Conservation (phyloP, 306 rosid species). For the Pyrus bretschneideri region DNA sequence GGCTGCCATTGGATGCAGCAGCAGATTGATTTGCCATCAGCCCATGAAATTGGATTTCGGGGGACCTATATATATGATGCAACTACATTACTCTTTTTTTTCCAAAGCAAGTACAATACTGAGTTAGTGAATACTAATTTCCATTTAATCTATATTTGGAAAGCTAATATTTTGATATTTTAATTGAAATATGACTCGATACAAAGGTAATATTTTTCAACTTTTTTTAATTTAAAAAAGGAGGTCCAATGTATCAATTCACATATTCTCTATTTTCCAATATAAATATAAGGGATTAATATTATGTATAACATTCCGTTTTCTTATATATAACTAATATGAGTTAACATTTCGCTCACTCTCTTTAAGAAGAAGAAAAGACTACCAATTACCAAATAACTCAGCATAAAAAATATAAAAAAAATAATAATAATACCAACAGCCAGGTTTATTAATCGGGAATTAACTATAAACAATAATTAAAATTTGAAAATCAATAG, state of each 20-base stretch:
- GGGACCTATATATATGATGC: not conserved
- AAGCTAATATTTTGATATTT: not conserved
- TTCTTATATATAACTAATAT: too few relatives aligned
- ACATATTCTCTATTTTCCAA: not conserved
- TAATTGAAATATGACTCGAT: not conserved
- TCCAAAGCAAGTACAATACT: not conserved
- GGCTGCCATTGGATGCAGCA: too few relatives aligned
- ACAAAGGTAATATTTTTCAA: not conserved
- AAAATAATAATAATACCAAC: too few relatives aligned
- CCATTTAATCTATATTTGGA: not conserved
- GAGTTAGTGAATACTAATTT: not conserved
- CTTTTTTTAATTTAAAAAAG: not conserved
- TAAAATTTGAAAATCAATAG: too few relatives aligned
- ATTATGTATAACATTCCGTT: not conserved
- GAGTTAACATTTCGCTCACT: too few relatives aligned
- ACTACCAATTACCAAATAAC: not conserved
- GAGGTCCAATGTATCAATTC: not conserved
- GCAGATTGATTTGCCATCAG: too few relatives aligned
- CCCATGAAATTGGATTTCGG: not conserved
- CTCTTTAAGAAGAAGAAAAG: too few relatives aligned
- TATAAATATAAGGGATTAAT: not conserved
- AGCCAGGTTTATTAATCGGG: too few relatives aligned
- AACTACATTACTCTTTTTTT: not conserved
- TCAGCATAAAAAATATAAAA: too few relatives aligned
- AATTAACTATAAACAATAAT: too few relatives aligned